Percentiles rank a stretch among this genome's conserved stretches.
phyloP scores from a whole-genome alignment of 768 basidiomycete species.

The Suillus alpinus region DNA sequence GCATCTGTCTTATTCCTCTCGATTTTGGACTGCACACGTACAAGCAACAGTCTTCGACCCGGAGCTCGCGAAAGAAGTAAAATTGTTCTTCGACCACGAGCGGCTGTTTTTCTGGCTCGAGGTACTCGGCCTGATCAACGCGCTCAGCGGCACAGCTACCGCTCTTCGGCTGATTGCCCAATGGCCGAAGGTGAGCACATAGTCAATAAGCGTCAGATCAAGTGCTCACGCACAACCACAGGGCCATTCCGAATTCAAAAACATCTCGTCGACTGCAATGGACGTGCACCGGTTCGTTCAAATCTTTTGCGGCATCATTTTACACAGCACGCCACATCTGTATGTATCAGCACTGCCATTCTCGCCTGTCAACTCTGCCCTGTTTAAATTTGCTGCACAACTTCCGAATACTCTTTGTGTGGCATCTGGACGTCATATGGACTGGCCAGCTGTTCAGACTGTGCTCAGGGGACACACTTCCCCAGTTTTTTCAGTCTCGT shows the following conservation, averaged over 20 bases:
- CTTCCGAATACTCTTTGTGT: constrained; percentile 1
- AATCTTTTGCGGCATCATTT: constrained; percentile 10
- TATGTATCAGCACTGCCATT: constrained; percentile 25
- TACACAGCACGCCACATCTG: constrained; percentile 20
- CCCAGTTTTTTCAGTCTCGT: not conserved
- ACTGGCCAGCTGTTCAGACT: constrained; percentile 18
- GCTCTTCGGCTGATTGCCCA: not conserved
- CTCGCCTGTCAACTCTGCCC: constrained; percentile 21
- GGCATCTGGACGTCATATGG: not conserved
- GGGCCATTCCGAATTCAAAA: not conserved
- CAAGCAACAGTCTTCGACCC: not conserved
- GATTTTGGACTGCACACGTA: constrained; percentile 11
- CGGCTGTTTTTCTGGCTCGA: constrained; percentile 9
- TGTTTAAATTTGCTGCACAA: not conserved
- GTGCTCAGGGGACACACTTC: constrained; percentile 7
- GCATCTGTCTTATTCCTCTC: constrained; percentile 10
- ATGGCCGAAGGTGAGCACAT: not conserved
- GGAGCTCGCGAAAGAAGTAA: not conserved
- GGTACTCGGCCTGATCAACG: not conserved
- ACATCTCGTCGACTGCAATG: not conserved
- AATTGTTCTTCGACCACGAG: constrained; percentile 3
- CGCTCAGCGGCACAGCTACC: not conserved
- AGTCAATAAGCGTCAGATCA: not conserved
- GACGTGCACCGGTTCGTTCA: constrained; percentile 14
- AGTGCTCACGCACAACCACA: not conserved